Conservation (phyloP, 2,329 filamentous ascomycete genomes). For the Talaromyces sp. region DNA sequence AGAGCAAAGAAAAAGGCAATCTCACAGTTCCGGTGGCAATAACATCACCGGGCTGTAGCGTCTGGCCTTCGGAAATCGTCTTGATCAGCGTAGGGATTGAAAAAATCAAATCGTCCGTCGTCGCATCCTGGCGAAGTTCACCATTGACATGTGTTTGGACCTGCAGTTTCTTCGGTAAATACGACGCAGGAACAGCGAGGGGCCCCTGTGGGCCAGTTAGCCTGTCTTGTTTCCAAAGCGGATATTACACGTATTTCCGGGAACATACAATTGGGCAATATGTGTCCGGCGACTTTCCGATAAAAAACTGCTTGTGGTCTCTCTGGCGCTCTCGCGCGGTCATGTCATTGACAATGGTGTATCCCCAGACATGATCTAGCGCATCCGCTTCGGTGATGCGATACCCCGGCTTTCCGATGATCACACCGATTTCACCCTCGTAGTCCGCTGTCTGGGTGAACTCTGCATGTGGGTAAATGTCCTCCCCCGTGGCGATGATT, state of each 20-base stretch:
- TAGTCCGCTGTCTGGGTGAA: constrained; percentile 53
- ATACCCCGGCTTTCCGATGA: constrained; percentile 48
- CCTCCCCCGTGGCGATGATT: constrained; percentile 37
- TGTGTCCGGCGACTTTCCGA: neutral
- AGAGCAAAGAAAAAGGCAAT: neutral
- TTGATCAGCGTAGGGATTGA: neutral
- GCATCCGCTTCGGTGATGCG: constrained; percentile 43
- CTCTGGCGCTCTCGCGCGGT: neutral
- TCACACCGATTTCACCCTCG: constrained; percentile 46
- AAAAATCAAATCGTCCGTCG: constrained; percentile 9
- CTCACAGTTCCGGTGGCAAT: constrained; percentile 3
- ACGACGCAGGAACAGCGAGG: neutral
- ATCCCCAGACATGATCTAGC: constrained; percentile 52
- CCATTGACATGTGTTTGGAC: constrained; percentile 49
- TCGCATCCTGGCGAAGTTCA: constrained; percentile 47
- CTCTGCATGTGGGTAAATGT: constrained; percentile 42
- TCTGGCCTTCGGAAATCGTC: neutral
- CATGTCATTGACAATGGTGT: constrained; percentile 48
- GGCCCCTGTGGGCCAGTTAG: neutral
- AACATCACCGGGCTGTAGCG: constrained; percentile 1
- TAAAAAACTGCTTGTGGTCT: neutral
- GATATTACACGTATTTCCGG: neutral
- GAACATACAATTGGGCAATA: neutral
- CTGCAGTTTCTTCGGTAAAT: constrained; percentile 40
- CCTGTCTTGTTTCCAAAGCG: neutral